phyloP scores from a whole-genome alignment of 805 yeast genomes.

The Candida silvicultrix region DNA sequence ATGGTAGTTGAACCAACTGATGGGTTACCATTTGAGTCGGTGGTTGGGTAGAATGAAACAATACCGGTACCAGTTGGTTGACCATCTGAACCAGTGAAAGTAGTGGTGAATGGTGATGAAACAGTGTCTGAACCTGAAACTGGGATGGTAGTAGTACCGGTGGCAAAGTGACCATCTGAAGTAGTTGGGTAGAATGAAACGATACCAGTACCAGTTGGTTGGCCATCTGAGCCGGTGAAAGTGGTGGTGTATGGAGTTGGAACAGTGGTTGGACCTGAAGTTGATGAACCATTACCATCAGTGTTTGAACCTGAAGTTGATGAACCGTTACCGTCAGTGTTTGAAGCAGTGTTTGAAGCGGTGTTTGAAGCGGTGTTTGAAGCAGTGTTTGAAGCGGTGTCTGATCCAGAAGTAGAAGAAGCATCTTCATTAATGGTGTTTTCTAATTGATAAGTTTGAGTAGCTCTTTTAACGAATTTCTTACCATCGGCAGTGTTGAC shows the following conservation, averaged over 20 bases:
- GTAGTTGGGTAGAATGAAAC: not conserved
- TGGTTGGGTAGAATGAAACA: not conserved
- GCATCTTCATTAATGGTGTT: not conserved
- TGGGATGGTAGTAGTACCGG: not conserved
- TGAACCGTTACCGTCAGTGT: too few species aligned
- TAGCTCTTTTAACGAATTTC: not conserved
- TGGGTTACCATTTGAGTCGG: not conserved
- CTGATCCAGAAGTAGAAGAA: not conserved
- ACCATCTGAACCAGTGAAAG: not conserved
- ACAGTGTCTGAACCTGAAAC: not conserved
- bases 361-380: not conserved
- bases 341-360: not conserved
- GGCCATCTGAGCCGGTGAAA: not conserved
- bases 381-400: not conserved
- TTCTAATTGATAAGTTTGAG: not conserved
- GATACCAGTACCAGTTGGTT: not conserved
- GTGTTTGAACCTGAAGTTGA: conserved; percentile 1
- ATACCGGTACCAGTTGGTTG: not conserved
- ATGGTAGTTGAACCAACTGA: not conserved
- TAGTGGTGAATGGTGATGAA: not conserved
- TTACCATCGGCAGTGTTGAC: not conserved
- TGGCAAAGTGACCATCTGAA: not conserved
- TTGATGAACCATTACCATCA: too few species aligned
- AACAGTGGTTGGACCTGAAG: not conserved
- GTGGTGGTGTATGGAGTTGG: conserved; percentile 1